Percentiles rank a stretch among this genome's conserved stretches.
These are phyloP conservation scores for Trifolium dubium DNA, from an alignment of 306 rosid species.

Conservation along the genomic window DNA sequence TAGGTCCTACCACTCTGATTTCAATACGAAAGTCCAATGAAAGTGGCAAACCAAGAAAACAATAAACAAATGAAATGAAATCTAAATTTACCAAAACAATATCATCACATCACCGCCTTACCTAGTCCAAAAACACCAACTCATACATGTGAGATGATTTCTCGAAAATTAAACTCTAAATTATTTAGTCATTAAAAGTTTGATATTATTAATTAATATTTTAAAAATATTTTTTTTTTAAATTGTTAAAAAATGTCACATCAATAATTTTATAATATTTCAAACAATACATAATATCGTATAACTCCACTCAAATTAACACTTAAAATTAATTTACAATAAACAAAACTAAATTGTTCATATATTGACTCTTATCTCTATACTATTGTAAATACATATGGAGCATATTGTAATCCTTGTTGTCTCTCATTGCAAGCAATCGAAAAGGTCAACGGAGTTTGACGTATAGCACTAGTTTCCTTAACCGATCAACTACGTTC, in stretches of 20 bases:
- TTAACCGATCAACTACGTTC: conserved; percentile 34
- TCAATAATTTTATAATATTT: too few species aligned
- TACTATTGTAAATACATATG: background rate
- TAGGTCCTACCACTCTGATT: conserved; percentile 47
- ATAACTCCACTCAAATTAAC: background rate
- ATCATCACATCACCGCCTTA: background rate
- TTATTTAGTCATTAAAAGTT: too few species aligned
- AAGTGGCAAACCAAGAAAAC: conserved; percentile 23
- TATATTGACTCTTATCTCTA: background rate
- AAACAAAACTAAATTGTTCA: background rate
- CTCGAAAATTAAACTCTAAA: too few species aligned
- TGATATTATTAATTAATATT: too few species aligned
- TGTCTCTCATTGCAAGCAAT: conserved; percentile 13
- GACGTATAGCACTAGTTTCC: conserved; percentile 26
- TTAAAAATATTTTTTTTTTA: too few species aligned
- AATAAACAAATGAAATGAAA: background rate
- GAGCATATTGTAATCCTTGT: background rate
- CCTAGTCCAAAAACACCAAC: background rate
- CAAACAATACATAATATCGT: too few species aligned
- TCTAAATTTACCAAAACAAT: background rate
- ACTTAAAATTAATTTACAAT: background rate
- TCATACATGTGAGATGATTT: background rate
- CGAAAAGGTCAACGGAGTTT: conserved; percentile 32
- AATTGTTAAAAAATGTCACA: too few species aligned
- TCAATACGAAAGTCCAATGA: conserved; percentile 3